Evolutionary conservation across 2,329 filamentous ascomycete species (phyloP), one percentile per base, ranked within the genome.

Genomic region (Fusarium sp.): DNA sequence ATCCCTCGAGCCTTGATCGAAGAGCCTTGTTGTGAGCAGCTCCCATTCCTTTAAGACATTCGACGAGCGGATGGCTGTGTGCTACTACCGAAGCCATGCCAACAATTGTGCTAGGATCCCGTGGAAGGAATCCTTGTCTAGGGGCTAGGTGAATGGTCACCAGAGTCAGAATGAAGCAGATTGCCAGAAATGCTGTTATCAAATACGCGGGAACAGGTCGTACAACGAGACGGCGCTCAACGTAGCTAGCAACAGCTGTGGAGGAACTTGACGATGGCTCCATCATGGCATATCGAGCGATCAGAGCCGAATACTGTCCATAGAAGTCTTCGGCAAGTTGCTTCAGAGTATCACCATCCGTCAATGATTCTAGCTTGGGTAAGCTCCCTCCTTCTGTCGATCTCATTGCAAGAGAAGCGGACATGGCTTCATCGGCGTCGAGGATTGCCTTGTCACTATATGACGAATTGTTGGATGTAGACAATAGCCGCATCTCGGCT

Each of bases 61-160:
- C 77, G 2, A 81, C 73, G 1, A 82, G 71, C 8, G 74, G 62
- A 5, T 75, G 75, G 48, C 80, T 81, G 34, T 81, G 78, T 4
- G 78, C 74, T 4, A 81, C 66, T 14, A 82, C 72, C 3, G 79
- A 73, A 0, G 80, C 80, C 61, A 76, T 70, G 48, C 77, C 77
- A 40, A 80, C 72, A 11, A 81, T 73, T 4, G 77, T 78, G 17
- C 72, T 75, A 0, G 79, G 78, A 9, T 78, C 71, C 14, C 79
- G 75, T 0, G 80, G 80, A 5, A 82, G 72, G n/a, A 81, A 76
- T 0, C 79, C 78, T 33, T 68, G 68, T 26, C 38, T 76, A 0
- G 80, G 79, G 14, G 76, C 72, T 1, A 66, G 10, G 2, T 52
- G 68, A 2, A 76, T 64, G 1, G 68, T 59, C 5, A 59, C 58